phyloP scores from a whole-genome alignment of 768 basidiomycete species.

The Kwoniella botswanensis region DNA sequence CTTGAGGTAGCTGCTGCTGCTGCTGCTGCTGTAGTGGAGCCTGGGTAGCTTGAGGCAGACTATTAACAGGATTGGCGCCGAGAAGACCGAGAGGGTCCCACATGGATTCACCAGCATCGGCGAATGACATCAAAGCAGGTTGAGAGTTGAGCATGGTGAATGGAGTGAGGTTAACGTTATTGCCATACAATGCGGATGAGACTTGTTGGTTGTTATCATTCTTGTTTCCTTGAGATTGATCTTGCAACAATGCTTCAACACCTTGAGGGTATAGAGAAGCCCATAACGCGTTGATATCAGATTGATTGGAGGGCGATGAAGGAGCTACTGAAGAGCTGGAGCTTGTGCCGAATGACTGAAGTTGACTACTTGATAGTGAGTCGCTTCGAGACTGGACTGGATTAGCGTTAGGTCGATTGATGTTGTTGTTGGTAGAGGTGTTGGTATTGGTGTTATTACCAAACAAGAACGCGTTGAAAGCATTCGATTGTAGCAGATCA shows the following conservation, averaged over 20 bases:
- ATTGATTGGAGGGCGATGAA: constrained; percentile 28
- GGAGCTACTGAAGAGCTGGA: constrained; percentile 15
- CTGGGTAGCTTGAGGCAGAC: background rate
- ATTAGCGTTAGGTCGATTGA: constrained; percentile 3
- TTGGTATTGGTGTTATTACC: constrained; percentile 10
- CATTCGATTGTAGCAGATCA: constrained; percentile 26
- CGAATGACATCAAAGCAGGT: constrained; percentile 34
- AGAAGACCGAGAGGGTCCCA: background rate
- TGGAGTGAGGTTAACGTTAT: constrained; percentile 7
- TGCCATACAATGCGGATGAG: constrained; percentile 1
- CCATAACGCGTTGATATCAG: constrained; percentile 51
- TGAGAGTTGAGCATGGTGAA: constrained; percentile 32
- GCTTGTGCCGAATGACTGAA: constrained; percentile 20
- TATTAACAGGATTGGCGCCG: background rate
- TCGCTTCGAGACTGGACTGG: constrained; percentile 1
- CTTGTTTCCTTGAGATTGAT: constrained; percentile 17
- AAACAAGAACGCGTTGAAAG: constrained; percentile 36
- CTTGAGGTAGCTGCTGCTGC: background rate
- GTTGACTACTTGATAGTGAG: background rate
- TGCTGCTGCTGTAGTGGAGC: background rate
- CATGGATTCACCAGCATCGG: constrained; percentile 18
- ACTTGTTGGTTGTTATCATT: constrained; percentile 20
- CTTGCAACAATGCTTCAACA: constrained; percentile 13
- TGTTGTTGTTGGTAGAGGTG: constrained; percentile 8
- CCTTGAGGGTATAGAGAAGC: constrained; percentile 47